Conservation (phyloP, 2,329 filamentous ascomycete species). For the Alternaria burnsii region DNA sequence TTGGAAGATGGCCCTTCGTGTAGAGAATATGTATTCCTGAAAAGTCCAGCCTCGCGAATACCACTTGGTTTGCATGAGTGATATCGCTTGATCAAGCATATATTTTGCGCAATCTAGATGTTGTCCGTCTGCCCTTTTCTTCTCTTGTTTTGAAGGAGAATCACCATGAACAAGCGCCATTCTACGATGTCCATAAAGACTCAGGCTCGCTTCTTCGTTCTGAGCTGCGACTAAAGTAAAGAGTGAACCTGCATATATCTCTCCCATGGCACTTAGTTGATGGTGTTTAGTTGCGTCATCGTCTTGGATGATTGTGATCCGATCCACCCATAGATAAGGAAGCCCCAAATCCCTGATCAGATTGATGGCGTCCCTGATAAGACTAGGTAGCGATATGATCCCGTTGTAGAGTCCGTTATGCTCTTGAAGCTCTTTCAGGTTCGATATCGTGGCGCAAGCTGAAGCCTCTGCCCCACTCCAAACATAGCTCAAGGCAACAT, state of each 20-base stretch:
- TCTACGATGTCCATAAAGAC: slow-evolving; percentile 10
- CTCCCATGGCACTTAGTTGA: slow-evolving; percentile 21
- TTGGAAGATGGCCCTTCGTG: slow-evolving; percentile 23
- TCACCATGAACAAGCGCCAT: neutral
- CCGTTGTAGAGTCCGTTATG: neutral
- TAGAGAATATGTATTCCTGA: slow-evolving; percentile 26
- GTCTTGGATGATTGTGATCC: slow-evolving; percentile 21
- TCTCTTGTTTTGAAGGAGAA: neutral
- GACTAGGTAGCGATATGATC: slow-evolving; percentile 14
- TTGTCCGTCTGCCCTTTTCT: neutral
- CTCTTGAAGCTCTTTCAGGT: neutral
- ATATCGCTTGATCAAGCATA: slow-evolving; percentile 6
- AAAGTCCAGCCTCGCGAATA: slow-evolving; percentile 28
- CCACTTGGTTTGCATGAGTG: slow-evolving; percentile 20
- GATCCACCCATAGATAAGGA: slow-evolving; percentile 16
- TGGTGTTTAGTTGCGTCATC: slow-evolving; percentile 12
- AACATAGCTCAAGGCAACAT: slow-evolving; percentile 23
- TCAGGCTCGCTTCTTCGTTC: slow-evolving; percentile 9
- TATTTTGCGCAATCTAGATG: neutral
- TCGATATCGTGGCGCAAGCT: slow-evolving; percentile 2
- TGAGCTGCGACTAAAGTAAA: slow-evolving; percentile 26
- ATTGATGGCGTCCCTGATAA: slow-evolving; percentile 19
- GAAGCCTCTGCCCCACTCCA: neutral
- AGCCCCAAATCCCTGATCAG: slow-evolving; percentile 9
- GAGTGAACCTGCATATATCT: slow-evolving; percentile 21